Base-by-base conservation (phyloP, 2,329 filamentous ascomycete species). In the Alternaria arborescens region DNA sequence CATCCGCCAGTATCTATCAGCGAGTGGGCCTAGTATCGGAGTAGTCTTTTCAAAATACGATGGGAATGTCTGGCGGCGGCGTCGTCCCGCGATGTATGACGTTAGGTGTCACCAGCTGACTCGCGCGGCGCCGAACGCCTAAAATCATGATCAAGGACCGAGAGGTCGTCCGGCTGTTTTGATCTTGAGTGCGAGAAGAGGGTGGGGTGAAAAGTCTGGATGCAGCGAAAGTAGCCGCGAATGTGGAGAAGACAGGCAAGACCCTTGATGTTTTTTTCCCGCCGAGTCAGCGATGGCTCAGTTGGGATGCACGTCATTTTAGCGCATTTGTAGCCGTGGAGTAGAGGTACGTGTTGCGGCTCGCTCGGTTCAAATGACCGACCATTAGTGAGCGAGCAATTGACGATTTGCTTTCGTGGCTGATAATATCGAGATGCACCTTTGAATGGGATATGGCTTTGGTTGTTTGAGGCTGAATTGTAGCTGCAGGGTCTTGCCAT, bases 241-340 rank as follows among this genome's bases (percentile, higher is more conserved):
- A 47, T 62, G 53, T 61, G 61, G 66, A 67, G 64, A 58, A 67
- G 62, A 61, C 62, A 70, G 44, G 64, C 56, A 60, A 61, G 55
- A 65, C 62, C 64, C 66, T 64, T 61, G 64, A 53, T 56, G 24
- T 30, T 28, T 47, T 26, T 32, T 20, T 34, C 18, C 32, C 44
- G 56, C 38, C 62, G 56, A 62, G 62, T 62, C 60, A 61, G 53
- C 53, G 32, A 61, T 56, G 51, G 64, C 63, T 64, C 61, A 64
- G 50, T 52, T 64, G 60, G 61, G 52, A 62, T 70, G 67, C 66
- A 70, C 65, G 64, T 67, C 67, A 70, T 70, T 64, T 70, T 70
- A 70, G 67, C 48, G 60, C 42, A 52, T 51, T 64, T 64, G 43
- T 44, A 52, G 43, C 46, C 61, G 64, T 68, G 66, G 66, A 68